Conservation (phyloP, 192 early-diverging fungal genomes). For the Gaertneriomyces sp. region DNA sequence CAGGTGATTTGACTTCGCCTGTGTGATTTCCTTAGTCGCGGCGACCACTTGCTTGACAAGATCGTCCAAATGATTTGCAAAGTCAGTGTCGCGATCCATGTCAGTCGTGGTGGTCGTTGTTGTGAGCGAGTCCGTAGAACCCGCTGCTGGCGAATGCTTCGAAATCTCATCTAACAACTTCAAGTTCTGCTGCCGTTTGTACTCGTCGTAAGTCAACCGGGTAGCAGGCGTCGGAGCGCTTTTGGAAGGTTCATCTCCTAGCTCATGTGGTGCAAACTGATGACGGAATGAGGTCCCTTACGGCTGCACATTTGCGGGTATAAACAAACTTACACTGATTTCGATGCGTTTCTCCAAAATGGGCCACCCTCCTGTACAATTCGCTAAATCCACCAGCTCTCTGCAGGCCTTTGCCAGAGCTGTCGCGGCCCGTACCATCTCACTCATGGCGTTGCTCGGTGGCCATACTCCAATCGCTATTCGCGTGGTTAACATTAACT, state of each 20-base stretch:
- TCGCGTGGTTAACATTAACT: constrained; percentile 47
- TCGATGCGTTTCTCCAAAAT: constrained; percentile 41
- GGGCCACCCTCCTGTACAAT: constrained; percentile 35
- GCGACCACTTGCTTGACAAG: constrained; percentile 37
- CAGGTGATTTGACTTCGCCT: constrained; percentile 31
- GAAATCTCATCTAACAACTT: constrained; percentile 44
- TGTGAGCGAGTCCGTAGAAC: background rate
- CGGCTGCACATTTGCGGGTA: constrained; percentile 5
- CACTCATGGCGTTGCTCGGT: constrained; percentile 41
- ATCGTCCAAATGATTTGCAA: constrained; percentile 37
- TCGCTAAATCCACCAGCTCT: constrained; percentile 40
- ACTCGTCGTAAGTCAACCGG: constrained; percentile 37
- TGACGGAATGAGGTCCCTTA: background rate
- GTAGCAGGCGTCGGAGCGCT: background rate
- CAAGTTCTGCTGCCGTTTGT: constrained; percentile 43
- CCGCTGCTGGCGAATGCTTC: constrained; percentile 35
- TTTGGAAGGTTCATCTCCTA: constrained; percentile 2
- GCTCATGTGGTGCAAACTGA: constrained; percentile 33
- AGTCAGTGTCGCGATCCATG: constrained; percentile 21
- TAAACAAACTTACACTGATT: constrained; percentile 25
- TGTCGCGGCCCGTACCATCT: constrained; percentile 49
- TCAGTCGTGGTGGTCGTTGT: background rate
- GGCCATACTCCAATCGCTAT: constrained; percentile 58
- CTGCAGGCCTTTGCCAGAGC: constrained; percentile 34
- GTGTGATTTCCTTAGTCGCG: constrained; percentile 44